Evolutionary conservation across 306 rosid genomes (phyloP).

Genomic region (Pterocarpus santalinus): DNA sequence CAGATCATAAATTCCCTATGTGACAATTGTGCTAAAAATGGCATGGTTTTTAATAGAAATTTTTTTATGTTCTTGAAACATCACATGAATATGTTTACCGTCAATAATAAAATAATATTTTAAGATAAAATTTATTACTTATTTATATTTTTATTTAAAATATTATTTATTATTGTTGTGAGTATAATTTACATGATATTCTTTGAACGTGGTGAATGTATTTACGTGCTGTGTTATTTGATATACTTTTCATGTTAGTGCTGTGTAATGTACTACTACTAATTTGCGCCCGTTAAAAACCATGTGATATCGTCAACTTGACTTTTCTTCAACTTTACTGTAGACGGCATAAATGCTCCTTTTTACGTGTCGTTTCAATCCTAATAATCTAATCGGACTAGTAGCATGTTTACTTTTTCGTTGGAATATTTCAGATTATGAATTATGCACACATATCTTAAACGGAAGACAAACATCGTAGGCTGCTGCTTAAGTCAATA

Average conservation of each 20-base stretch:
- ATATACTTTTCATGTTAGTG: neutral
- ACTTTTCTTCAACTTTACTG: conserved; percentile 11
- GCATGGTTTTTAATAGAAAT: too few species aligned
- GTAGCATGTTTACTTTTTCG: neutral
- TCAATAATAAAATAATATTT: too few species aligned
- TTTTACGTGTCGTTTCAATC: neutral
- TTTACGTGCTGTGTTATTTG: neutral
- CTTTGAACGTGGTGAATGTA: neutral
- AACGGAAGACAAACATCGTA: neutral
- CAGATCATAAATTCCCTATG: neutral
- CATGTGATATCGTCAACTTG: neutral
- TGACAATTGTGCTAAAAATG: neutral
- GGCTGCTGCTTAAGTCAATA: neutral
- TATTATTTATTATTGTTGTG: too few species aligned
- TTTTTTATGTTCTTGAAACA: too few species aligned
- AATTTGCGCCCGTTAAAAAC: neutral
- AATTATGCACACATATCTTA: too few species aligned
- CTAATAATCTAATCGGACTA: neutral
- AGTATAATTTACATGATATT: too few species aligned
- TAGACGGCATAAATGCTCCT: neutral
- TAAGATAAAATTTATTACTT: too few species aligned
- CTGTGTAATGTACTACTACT: neutral
- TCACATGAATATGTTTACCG: too few species aligned
- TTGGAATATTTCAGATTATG: too few species aligned
- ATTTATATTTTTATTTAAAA: too few species aligned